Base-by-base conservation (phyloP, 306 rosid genomes). In the Rubus parviflorus region DNA sequence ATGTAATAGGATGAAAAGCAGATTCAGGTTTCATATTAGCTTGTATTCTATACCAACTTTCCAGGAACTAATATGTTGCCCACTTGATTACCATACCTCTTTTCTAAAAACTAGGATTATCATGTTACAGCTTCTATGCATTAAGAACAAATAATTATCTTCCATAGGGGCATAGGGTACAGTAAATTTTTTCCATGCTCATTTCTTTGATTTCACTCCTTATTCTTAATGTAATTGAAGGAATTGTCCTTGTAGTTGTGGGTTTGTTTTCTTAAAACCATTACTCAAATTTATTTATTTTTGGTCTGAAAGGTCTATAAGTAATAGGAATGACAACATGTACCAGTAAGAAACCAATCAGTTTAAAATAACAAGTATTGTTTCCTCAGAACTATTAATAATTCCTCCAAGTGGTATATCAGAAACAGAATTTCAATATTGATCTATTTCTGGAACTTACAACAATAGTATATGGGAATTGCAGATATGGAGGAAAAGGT, bases 401-500 rank as follows among this genome's bases (percentile, higher is more conserved):
- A 30, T 30, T 30, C 35, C 35, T 30, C 35, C 2, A 30, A 30
- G 35, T 30, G 35, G 35, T 30, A 30, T 1, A 30, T 30, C 35
- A 30, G 35, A 30, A 30, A 30, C 35, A 30, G 35, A 30, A 30
- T 30, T 30, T 30, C 35, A 30, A 30, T 30, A 30, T 30, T 30
- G 1, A 30, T 30, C 35, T 30, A 1, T 6, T 77, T n/a, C 61
- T 45, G 68, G 53, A 19, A 71, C 80, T 37, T 79, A 30, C 76
- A 47, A 75, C 10, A 54, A 5, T 41, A n/a, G 75, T 43, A 71
- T 47, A 35, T 25, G 25, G 30, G 49, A 81, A 77, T 76, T 92
- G 87, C 96, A 96, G 99, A 96, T 85, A 88, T 89, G 93, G 97
- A 88, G 83, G 98, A 91, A 70, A 91, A 96, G 79, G 98, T 96